These are phyloP conservation scores for Termitomyces sp. DNA, from an alignment of 768 basidiomycete genomes.

Conservation along the genomic window DNA sequence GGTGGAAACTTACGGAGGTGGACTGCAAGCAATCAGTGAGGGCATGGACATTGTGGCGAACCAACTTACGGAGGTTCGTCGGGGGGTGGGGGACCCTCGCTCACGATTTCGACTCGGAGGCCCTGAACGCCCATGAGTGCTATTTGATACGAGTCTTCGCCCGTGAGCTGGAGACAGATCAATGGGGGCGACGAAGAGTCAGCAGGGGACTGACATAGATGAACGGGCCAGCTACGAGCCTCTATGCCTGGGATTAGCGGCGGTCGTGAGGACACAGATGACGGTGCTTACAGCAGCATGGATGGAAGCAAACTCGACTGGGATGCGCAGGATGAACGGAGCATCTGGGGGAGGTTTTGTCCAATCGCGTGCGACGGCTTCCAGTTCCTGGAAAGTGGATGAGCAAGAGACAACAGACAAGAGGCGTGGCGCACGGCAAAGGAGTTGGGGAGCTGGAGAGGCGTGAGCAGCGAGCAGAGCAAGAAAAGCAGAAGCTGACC, in stretches of 20 bases:
- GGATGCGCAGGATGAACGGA: slow-evolving; percentile 69
- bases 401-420: not conserved
- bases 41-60: slow-evolving; percentile 13
- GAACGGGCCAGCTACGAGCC: slow-evolving; percentile 75
- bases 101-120: slow-evolving; percentile 79
- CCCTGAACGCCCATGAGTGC: slow-evolving; percentile 81
- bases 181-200: slow-evolving; percentile 2
- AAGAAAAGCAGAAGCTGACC: slow-evolving; percentile 28
- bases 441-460: slow-evolving; percentile 55
- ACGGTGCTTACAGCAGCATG: slow-evolving; percentile 65
- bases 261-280: not conserved
- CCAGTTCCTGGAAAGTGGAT: slow-evolving; percentile 56
- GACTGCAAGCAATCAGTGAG: slow-evolving; percentile 21
- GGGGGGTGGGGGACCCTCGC: slow-evolving; percentile 79
- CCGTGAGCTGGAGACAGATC: slow-evolving; percentile 48
- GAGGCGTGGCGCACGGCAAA: slow-evolving; percentile 47
- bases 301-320: slow-evolving; percentile 82
- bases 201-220: slow-evolving; percentile 59
- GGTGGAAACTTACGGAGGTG: slow-evolving; percentile 37
- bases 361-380: slow-evolving; percentile 78
- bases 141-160: slow-evolving; percentile 86
- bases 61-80: slow-evolving; percentile 74
- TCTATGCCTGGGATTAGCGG: slow-evolving; percentile 30
- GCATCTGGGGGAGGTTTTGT: slow-evolving; percentile 80
- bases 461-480: slow-evolving; percentile 8